Conservation (phyloP, 2,329 filamentous ascomycete species). For the Curvularia sp. region DNA sequence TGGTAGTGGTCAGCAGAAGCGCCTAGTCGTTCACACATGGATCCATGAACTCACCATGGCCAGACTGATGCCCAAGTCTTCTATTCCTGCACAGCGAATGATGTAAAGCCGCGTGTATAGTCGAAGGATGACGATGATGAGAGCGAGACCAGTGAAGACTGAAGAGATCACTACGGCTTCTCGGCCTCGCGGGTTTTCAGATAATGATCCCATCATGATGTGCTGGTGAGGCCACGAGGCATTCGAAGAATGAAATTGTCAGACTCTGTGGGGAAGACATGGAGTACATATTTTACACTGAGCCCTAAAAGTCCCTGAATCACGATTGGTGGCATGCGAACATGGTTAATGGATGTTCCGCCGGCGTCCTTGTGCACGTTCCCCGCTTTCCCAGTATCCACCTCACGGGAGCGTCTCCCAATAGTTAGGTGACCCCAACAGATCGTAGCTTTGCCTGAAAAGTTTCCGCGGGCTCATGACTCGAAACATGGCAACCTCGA, state of each 20-base stretch:
- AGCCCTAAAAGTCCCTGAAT: constrained; percentile 1
- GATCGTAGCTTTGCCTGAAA: constrained; percentile 8
- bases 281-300: constrained; percentile 15
- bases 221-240: constrained; percentile 8
- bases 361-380: constrained; percentile 11
- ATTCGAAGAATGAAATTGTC: constrained; percentile 4
- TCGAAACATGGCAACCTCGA: constrained; percentile 6
- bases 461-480: constrained; percentile 13
- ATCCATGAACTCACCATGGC: constrained; percentile 31
- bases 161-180: constrained; percentile 33
- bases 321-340: constrained; percentile 7
- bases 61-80: constrained; percentile 39
- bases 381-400: constrained; percentile 13
- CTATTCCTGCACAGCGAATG: constrained; percentile 38
- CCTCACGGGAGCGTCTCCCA: constrained; percentile 10
- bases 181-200: constrained; percentile 33
- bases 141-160: constrained; percentile 40
- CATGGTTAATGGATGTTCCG: constrained; percentile 10
- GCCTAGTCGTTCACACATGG: neutral
- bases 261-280: constrained; percentile 8
- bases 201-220: constrained; percentile 13
- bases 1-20: neutral
- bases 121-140: constrained; percentile 33
- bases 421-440: constrained; percentile 7
- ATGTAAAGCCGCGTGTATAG: constrained; percentile 43